Conservation (phyloP, 148 eudicot genomes). For the Simmondsia chinensis region DNA sequence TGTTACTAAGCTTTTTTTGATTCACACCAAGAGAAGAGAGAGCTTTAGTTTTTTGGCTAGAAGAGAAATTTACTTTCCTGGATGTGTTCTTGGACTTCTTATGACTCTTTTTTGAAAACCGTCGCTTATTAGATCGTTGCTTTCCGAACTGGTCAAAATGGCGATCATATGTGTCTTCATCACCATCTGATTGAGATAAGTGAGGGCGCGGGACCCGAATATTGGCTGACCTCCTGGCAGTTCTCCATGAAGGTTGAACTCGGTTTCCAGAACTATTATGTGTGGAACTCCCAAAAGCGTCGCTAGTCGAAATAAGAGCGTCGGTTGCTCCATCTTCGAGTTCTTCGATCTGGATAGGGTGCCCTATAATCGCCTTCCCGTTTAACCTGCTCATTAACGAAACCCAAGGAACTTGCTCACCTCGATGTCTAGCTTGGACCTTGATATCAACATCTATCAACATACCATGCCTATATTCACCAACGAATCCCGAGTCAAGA, state of each 20-base stretch:
- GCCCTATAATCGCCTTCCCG: slow-evolving; percentile 91
- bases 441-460: slow-evolving; percentile 75
- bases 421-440: slow-evolving; percentile 69
- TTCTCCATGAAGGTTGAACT: slow-evolving; percentile 55
- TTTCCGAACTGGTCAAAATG: slow-evolving; percentile 30
- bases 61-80: slow-evolving; percentile 41
- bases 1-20: slow-evolving; percentile 28
- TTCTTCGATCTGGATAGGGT: slow-evolving; percentile 78
- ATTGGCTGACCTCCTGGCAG: slow-evolving; percentile 73
- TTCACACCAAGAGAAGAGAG: slow-evolving; percentile 66
- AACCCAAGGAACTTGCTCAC: slow-evolving; percentile 87
- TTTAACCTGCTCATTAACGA: slow-evolving; percentile 87
- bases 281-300: slow-evolving; percentile 14
- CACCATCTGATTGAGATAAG: slow-evolving; percentile 30
- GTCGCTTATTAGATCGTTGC: slow-evolving; percentile 21
- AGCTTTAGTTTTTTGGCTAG: slow-evolving; percentile 51
- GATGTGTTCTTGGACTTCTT: slow-evolving; percentile 34
- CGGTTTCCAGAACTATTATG: slow-evolving; percentile 20
- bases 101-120: slow-evolving; percentile 12
- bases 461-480: slow-evolving; percentile 37
- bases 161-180: slow-evolving; percentile 22
- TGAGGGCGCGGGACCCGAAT: slow-evolving; percentile 59
- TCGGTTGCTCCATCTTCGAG: slow-evolving; percentile 70
- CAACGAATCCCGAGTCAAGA: slow-evolving; percentile 32
- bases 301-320: slow-evolving; percentile 25